These are phyloP conservation scores for Senna siamea DNA, from an alignment of 306 rosid genomes.

Conservation along the genomic window DNA sequence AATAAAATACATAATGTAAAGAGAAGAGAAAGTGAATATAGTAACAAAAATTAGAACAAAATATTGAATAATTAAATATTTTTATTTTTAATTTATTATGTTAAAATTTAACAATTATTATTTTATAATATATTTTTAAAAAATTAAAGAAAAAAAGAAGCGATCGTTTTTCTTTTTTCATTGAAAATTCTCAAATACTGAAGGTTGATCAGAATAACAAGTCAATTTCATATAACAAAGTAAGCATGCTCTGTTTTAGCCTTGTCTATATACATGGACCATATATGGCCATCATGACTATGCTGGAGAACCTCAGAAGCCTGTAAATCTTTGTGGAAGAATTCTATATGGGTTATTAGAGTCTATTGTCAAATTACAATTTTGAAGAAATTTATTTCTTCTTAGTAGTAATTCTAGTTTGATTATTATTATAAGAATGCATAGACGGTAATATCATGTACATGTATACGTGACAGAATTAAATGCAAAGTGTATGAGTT, in stretches of 20 bases:
- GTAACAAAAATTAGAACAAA: too few relatives aligned
- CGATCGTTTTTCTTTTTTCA: neutral
- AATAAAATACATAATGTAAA: too few relatives aligned
- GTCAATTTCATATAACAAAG: neutral
- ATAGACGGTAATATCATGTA: too few relatives aligned
- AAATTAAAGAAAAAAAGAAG: neutral
- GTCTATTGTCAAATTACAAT: neutral
- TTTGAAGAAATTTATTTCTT: neutral
- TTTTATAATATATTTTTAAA: too few relatives aligned
- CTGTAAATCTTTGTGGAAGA: neutral
- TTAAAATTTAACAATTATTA: too few relatives aligned
- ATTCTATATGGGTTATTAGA: neutral
- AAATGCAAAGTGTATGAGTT: neutral
- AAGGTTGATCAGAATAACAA: slow-evolving; percentile 25
- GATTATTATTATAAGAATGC: too few relatives aligned
- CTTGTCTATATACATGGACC: neutral
- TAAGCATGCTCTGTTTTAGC: slow-evolving; percentile 11
- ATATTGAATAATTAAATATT: too few relatives aligned
- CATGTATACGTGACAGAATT: too few relatives aligned
- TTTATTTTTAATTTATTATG: too few relatives aligned
- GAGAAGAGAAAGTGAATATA: too few relatives aligned
- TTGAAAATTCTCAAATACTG: neutral
- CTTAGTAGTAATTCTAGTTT: neutral
- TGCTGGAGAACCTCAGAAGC: neutral
- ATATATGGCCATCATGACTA: neutral